phyloP scores from a whole-genome alignment of 2,329 filamentous ascomycete species.

The Aspergillus thermomutatus region DNA sequence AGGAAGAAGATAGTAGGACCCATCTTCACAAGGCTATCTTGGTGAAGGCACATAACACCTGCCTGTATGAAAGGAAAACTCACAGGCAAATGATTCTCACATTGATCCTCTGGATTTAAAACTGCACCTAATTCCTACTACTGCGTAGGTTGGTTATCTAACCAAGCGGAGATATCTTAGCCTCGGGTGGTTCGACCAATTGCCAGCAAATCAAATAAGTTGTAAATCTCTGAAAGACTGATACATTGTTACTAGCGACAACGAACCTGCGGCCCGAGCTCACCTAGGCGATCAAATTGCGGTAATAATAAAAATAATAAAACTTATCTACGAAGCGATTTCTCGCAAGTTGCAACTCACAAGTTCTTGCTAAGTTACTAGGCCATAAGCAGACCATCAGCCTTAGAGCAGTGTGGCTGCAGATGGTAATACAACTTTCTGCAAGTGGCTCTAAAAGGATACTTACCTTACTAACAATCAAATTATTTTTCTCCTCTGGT shows the following conservation, averaged over 20 bases:
- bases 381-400: slow-evolving; percentile 6
- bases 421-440: slow-evolving; percentile 17
- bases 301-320: no score
- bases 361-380: neutral
- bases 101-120: neutral
- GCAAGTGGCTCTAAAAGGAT: slow-evolving; percentile 18
- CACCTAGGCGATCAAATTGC: neutral
- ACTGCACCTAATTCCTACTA: neutral
- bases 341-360: neutral
- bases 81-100: neutral
- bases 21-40: no score
- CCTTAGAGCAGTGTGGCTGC: slow-evolving; percentile 14
- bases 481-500: neutral
- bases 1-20: neutral
- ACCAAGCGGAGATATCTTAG: neutral
- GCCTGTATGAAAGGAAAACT: neutral
- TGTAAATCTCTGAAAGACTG: neutral
- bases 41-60: neutral
- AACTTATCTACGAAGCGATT: neutral
- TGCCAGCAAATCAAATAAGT: neutral
- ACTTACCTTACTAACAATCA: neutral
- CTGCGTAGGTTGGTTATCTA: neutral
- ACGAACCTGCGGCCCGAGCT: slow-evolving; percentile 18
- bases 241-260: neutral
- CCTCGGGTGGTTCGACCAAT: neutral